phyloP scores from a whole-genome alignment of 1,139 yeast genomes.

The Magnusiomyces fungicola region DNA sequence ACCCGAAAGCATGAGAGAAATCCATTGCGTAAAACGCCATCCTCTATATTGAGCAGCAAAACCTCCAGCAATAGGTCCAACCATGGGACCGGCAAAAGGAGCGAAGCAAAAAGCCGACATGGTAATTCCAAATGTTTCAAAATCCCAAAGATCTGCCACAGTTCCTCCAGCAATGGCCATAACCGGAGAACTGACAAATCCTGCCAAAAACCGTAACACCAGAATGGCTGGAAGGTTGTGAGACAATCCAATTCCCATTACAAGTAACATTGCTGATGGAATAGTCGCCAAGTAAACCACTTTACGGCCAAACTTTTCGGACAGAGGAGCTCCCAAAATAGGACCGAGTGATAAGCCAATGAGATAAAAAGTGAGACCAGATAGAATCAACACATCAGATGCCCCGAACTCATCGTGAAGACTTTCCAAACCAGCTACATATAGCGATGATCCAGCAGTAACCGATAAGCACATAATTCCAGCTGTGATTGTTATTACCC shows the following conservation, averaged over 20 bases:
- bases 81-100: conserved; percentile 75
- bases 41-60: conserved; percentile 60
- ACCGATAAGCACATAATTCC: conserved; percentile 37
- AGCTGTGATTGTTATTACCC: conserved; percentile 35
- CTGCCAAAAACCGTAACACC: conserved; percentile 69
- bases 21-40: conserved; percentile 80
- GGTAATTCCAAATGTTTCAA: conserved; percentile 59
- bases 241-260: conserved; percentile 45
- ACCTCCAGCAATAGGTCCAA: conserved; percentile 79
- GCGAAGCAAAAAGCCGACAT: conserved; percentile 68
- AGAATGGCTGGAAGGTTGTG: conserved; percentile 41
- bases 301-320: conserved; percentile 47
- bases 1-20: conserved; percentile 65
- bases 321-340: conserved; percentile 43
- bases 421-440: conserved; percentile 41
- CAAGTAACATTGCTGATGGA: conserved; percentile 48
- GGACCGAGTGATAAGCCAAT: conserved; percentile 50
- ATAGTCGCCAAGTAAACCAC: conserved; percentile 59
- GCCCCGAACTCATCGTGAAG: conserved; percentile 41
- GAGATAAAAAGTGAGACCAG: conserved; percentile 50
- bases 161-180: conserved; percentile 83
- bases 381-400: conserved; percentile 52
- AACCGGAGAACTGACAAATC: conserved; percentile 75
- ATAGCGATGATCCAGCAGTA: conserved; percentile 39
- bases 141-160: conserved; percentile 62